Percentiles rank a stretch among this genome's conserved stretches.
Evolutionary conservation across 1,139 yeast genomes (phyloP).

Genomic region (Geotrichum cucujoidarum): DNA sequence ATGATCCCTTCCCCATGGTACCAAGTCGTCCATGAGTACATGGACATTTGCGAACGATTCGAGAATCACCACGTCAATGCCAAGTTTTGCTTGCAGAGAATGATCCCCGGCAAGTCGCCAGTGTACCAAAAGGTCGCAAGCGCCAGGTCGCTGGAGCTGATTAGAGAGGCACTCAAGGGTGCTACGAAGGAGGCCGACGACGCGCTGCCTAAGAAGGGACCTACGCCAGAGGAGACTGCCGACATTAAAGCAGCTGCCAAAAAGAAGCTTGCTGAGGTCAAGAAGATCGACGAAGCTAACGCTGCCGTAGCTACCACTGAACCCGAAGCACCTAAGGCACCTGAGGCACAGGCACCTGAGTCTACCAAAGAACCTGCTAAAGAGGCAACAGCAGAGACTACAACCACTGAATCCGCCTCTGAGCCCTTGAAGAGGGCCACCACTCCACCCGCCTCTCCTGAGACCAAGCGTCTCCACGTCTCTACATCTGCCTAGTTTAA

Average conservation of each 20-base stretch:
- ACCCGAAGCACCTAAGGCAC: neutral
- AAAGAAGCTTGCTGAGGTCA: no score
- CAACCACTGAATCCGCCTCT: neutral
- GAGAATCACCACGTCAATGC: constrained; percentile 67
- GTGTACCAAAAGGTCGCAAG: constrained; percentile 55
- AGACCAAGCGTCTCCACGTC: constrained; percentile 2
- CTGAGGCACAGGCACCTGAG: neutral
- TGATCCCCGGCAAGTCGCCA: constrained; percentile 72
- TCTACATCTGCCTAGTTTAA: no score
- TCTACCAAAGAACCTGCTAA: neutral
- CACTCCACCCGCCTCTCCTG: constrained; percentile 4
- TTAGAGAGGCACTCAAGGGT: constrained; percentile 13
- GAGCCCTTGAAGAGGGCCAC: neutral
- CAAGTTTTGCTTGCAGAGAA: constrained; percentile 71
- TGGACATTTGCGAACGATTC: constrained; percentile 49
- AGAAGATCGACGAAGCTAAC: no score
- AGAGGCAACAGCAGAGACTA: neutral
- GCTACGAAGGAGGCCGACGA: constrained; percentile 13
- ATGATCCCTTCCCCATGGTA: constrained; percentile 46
- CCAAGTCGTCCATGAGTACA: constrained; percentile 50
- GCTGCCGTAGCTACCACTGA: neutral
- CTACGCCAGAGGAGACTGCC: constrained; percentile 1
- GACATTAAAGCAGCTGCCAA: neutral
- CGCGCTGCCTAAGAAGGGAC: constrained; percentile 3
- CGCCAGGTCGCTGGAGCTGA: constrained; percentile 49